These are phyloP conservation scores for Leishmania tropica DNA, from an alignment of 208 protist species.

Conservation along the genomic window DNA sequence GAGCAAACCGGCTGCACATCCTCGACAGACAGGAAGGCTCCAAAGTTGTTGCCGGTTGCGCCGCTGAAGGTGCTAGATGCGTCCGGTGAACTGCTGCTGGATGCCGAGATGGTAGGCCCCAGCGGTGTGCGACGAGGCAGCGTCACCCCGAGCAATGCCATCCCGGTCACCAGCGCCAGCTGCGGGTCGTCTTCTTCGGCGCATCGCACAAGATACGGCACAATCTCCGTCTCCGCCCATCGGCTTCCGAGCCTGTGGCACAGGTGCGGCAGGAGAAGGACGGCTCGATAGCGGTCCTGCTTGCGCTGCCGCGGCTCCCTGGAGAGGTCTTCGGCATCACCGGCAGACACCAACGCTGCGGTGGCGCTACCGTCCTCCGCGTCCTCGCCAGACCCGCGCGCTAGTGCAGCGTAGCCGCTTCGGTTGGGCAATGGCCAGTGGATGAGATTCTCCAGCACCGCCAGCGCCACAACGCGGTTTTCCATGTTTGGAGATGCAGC, in stretches of 20 bases:
- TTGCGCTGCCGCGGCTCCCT: constrained; percentile 54
- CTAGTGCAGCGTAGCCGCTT: constrained; percentile 23
- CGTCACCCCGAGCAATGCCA: constrained; percentile 62
- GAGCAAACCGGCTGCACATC: constrained; percentile 50
- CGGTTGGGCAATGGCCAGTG: constrained; percentile 64
- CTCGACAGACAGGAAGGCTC: constrained; percentile 34
- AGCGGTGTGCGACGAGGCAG: constrained; percentile 24
- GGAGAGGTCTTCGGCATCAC: constrained; percentile 41
- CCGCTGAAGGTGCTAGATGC: neutral
- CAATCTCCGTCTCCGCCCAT: constrained; percentile 60
- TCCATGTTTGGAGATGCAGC: constrained; percentile 35
- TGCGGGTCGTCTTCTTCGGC: constrained; percentile 75
- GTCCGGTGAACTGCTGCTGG: neutral
- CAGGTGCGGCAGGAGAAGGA: constrained; percentile 63
- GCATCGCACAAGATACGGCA: constrained; percentile 81
- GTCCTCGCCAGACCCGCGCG: constrained; percentile 4
- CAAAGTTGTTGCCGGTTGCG: neutral
- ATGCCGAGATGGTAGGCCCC: neutral
- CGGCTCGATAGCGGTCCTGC: constrained; percentile 53
- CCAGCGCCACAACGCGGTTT: constrained; percentile 64
- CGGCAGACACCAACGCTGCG: constrained; percentile 29
- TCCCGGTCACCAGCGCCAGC: constrained; percentile 53
- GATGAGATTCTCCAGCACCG: constrained; percentile 77
- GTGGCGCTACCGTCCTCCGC: constrained; percentile 27
- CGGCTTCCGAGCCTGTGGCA: constrained; percentile 49